Percentiles rank a stretch among this genome's conserved stretches.
These are phyloP conservation scores for Thalassiosira livingstoniorum DNA, from an alignment of 352 stramenopile genomes.

Conservation along the genomic window DNA sequence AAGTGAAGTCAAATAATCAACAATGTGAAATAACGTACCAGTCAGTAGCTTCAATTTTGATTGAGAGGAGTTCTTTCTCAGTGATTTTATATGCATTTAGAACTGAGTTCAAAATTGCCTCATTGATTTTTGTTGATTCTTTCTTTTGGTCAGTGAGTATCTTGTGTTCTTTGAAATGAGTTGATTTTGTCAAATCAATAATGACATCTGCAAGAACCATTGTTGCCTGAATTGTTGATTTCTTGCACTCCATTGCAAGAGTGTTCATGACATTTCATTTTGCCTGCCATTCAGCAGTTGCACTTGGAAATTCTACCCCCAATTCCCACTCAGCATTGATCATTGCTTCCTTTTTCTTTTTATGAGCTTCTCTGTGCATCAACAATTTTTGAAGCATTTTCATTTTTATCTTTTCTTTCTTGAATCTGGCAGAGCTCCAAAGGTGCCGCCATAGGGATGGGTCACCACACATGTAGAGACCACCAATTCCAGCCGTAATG, in stretches of 20 bases:
- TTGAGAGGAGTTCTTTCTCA: neutral
- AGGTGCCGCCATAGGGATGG: no score
- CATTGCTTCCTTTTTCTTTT: neutral
- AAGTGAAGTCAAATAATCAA: no score
- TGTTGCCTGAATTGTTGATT: neutral
- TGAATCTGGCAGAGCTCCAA: no score
- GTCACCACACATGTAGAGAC: neutral
- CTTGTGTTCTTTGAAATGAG: neutral
- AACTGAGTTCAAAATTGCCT: neutral
- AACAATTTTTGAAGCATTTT: neutral
- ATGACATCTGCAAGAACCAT: neutral
- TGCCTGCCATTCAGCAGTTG: no score
- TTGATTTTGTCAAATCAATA: neutral
- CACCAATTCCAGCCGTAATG: neutral
- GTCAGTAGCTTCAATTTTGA: neutral
- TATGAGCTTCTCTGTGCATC: neutral
- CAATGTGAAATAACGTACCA: no score
- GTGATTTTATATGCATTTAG: neutral
- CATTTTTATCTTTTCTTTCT: neutral
- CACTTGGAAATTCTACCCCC: no score
- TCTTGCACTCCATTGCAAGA: neutral
- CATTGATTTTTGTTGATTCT: neutral
- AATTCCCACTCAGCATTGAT: neutral
- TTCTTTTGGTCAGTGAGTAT: neutral
- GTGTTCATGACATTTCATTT: neutral